Evolutionary conservation across 495 filamentous ascomycete genomes (phyloP).

Genomic region (Gamarada debralockiae): DNA sequence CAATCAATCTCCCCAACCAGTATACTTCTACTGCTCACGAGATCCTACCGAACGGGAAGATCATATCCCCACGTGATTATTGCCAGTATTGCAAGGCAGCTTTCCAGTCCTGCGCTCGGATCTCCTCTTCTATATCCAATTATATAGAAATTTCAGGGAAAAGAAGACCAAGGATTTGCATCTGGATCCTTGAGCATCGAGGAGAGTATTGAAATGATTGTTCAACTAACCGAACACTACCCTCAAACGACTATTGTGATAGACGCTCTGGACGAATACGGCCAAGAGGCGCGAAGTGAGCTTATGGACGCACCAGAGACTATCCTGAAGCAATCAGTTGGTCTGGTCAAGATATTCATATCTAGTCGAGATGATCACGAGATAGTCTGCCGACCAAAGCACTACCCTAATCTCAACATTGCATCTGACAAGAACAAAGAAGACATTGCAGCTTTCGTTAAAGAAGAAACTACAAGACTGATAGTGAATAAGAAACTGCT

Average conservation of each 20-base stretch:
- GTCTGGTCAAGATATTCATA: slow-evolving; percentile 34
- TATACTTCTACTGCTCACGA: background rate
- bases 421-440: too few species aligned
- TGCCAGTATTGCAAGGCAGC: background rate
- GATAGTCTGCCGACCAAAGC: slow-evolving; percentile 27
- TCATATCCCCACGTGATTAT: background rate
- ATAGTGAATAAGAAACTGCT: too few species aligned
- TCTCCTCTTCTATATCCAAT: slow-evolving; percentile 10
- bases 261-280: slow-evolving; percentile 43
- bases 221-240: slow-evolving; percentile 5
- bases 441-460: too few species aligned
- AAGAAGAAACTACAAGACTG: too few species aligned
- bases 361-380: slow-evolving; percentile 35
- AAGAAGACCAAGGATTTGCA: slow-evolving; percentile 3
- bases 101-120: slow-evolving; percentile 13
- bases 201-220: background rate
- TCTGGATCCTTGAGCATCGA: background rate
- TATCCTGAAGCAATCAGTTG: slow-evolving; percentile 24
- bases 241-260: slow-evolving; percentile 33
- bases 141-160: background rate
- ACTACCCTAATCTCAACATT: too few species aligned
- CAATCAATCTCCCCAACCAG: slow-evolving; percentile 9
- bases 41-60: slow-evolving; percentile 1
- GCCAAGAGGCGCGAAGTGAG: slow-evolving; percentile 23
- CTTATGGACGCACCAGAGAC: slow-evolving; percentile 29